Evolutionary conservation across 495 filamentous ascomycete species (phyloP).

Genomic region (Mytilinidion resinicola): DNA sequence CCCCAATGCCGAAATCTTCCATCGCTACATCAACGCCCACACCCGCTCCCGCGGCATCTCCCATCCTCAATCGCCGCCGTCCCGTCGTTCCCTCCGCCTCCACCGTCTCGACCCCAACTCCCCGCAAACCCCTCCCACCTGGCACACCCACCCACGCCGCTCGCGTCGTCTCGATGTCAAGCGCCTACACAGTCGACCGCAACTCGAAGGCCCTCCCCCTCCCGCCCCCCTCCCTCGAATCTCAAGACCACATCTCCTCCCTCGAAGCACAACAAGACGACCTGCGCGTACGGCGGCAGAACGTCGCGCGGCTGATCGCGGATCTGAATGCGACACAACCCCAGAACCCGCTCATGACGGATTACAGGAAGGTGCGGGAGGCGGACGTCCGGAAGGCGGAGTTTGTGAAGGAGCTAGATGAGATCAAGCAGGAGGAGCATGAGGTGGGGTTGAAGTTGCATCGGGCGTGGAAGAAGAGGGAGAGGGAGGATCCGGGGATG

Average conservation of each 20-base stretch:
- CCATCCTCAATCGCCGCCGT: slow-evolving; percentile 24
- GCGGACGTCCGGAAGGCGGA: slow-evolving; percentile 67
- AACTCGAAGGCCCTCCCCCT: slow-evolving; percentile 51
- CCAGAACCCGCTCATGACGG: slow-evolving; percentile 52
- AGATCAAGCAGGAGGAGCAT: slow-evolving; percentile 74
- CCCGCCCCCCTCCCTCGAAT: slow-evolving; percentile 51
- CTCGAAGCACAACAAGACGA: slow-evolving; percentile 62
- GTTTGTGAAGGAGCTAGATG: slow-evolving; percentile 67
- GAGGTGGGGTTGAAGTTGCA: slow-evolving; percentile 79
- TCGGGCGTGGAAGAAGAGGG: slow-evolving; percentile 64
- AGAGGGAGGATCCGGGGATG: slow-evolving; percentile 48
- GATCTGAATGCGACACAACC: slow-evolving; percentile 38
- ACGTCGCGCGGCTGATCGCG: slow-evolving; percentile 49
- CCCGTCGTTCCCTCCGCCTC: slow-evolving; percentile 9
- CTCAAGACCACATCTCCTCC: slow-evolving; percentile 56
- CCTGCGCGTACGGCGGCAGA: slow-evolving; percentile 59
- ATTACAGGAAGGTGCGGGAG: slow-evolving; percentile 52
- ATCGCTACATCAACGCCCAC: neutral
- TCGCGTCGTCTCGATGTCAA: neutral
- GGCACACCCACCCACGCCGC: slow-evolving; percentile 34
- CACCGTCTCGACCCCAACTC: slow-evolving; percentile 8
- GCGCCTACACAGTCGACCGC: slow-evolving; percentile 40
- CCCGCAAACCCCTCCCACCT: slow-evolving; percentile 14
- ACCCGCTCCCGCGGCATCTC: slow-evolving; percentile 1
- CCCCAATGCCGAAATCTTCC: slow-evolving; percentile 34